Evolutionary conservation across 1,139 yeast genomes (phyloP).

Genomic region (Debaryomyces robertsiae): DNA sequence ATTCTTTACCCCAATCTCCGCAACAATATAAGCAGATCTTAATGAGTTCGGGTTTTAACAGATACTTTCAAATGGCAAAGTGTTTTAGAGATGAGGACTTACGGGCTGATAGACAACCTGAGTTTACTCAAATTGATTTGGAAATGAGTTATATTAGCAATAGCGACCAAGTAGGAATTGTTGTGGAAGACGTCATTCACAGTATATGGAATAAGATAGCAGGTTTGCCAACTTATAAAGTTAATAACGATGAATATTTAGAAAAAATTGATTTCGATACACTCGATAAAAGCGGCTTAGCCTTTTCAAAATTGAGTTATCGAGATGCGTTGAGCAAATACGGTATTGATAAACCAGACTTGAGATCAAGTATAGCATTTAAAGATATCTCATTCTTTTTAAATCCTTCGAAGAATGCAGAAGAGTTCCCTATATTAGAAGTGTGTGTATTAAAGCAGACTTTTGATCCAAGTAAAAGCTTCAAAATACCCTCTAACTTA

Average conservation of each 20-base stretch:
- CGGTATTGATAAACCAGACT: conserved; percentile 95
- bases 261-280: conserved; percentile 22
- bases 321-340: conserved; percentile 66
- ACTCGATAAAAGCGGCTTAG: conserved; percentile 19
- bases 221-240: conserved; percentile 36
- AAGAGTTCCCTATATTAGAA: conserved; percentile 67
- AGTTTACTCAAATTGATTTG: conserved; percentile 91
- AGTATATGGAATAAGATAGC: conserved; percentile 59
- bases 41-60: conserved; percentile 90
- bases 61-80: conserved; percentile 86
- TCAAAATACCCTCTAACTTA: conserved; percentile 33
- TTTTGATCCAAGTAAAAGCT: conserved; percentile 28
- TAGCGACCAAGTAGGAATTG: conserved; percentile 62
- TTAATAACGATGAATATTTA: conserved; percentile 29
- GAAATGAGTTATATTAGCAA: conserved; percentile 86
- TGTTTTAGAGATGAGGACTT: conserved; percentile 97
- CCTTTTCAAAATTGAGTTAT: conserved; percentile 58
- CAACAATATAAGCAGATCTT: conserved; percentile 94
- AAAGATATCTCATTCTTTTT: conserved; percentile 47
- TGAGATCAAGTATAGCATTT: conserved; percentile 63
- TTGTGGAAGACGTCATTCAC: conserved; percentile 60
- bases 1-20: conserved; percentile 96
- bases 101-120: conserved; percentile 94
- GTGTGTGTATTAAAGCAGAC: conserved; percentile 63
- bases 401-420: conserved; percentile 32